A percentile compares a stretch with the other conserved stretches of the same genome.
phyloP scores from a whole-genome alignment of 1,139 yeast genomes.

The Debaryomyces coudertii region DNA sequence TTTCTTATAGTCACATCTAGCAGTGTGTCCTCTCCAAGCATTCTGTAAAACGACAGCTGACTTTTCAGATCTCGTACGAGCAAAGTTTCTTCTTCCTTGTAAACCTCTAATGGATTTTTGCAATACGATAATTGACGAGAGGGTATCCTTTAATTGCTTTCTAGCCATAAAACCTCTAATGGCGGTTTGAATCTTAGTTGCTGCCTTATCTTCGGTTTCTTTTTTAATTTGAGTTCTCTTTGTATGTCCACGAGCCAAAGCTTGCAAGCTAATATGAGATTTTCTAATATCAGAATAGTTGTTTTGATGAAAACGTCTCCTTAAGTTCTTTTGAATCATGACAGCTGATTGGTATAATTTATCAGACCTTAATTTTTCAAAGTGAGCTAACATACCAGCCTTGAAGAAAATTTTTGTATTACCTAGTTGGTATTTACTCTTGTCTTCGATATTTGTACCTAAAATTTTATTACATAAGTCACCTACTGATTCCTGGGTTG shows the following conservation, averaged over 20 bases:
- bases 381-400: constrained; percentile 92
- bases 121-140: constrained; percentile 55
- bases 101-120: constrained; percentile 75
- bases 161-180: constrained; percentile 69
- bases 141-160: constrained; percentile 43
- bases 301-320: constrained; percentile 66
- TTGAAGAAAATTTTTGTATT: constrained; percentile 91
- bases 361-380: constrained; percentile 83
- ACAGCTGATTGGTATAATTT: constrained; percentile 79
- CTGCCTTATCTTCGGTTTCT: constrained; percentile 66
- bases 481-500: constrained; percentile 61
- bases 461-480: constrained; percentile 71
- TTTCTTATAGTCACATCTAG: constrained; percentile 47
- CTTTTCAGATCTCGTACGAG: constrained; percentile 51
- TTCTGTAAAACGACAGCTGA: constrained; percentile 78
- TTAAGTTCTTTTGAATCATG: constrained; percentile 82
- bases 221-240: constrained; percentile 60
- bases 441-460: constrained; percentile 61
- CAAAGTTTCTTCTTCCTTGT: constrained; percentile 54
- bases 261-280: constrained; percentile 63
- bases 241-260: constrained; percentile 63
- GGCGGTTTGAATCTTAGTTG: constrained; percentile 70
- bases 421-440: constrained; percentile 79
- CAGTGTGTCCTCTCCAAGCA: constrained; percentile 59
- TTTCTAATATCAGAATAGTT: constrained; percentile 57